Base-by-base conservation (phyloP, 192 early-diverging fungal genomes). In the Podila clonocystis region DNA sequence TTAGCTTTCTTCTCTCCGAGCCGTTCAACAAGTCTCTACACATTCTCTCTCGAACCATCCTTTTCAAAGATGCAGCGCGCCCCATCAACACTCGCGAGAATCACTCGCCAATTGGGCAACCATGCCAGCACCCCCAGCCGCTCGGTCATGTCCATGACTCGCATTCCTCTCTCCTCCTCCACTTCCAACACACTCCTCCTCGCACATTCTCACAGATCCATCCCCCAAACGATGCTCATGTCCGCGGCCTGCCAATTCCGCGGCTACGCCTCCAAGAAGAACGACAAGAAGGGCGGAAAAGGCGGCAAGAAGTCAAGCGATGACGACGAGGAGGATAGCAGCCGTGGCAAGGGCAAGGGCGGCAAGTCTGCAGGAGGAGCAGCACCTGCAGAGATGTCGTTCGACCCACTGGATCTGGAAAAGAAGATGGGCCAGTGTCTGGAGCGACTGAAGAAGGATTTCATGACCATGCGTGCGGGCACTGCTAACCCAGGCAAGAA, bases 401-500 rank as follows among this genome's bases (percentile, higher is more conserved):
- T 93, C 58, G 88, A 95, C 72, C 74, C 88, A 28, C 70, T 87
- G n/a, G 84, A 85, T 71, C 74, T 89, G 62, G 83, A 82, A 28
- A 83, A 88, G 65, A 86, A 89, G 62, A 89, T 92, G 86, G 79
- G 84, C n/a, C 69, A 84, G 33, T 85, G 84, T 12, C 63, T 92
- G 8, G 87, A 89, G 50, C 67, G 87, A 13, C 84, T 95, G n/a
- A 86, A 90, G 70, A 85, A 82, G 36, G 93, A 94, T 72, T 87
- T 94, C 55, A 84, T 82, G 65, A 75, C 86, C 4, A 82, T 94
- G 75, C 78, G 91, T 26, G 83, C 89, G 17, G 94, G 94, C 15
- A 84, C 92, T 29, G 94, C 93, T 11, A 94, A 88, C 73, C 94
- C 94, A 70, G 88, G 91, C 91, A 72, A 45, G 1, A 9, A 45